Percentiles rank a stretch among this genome's conserved stretches.
Evolutionary conservation across 495 filamentous ascomycete genomes (phyloP).

Genomic region (Penicillium dipodomyicola): DNA sequence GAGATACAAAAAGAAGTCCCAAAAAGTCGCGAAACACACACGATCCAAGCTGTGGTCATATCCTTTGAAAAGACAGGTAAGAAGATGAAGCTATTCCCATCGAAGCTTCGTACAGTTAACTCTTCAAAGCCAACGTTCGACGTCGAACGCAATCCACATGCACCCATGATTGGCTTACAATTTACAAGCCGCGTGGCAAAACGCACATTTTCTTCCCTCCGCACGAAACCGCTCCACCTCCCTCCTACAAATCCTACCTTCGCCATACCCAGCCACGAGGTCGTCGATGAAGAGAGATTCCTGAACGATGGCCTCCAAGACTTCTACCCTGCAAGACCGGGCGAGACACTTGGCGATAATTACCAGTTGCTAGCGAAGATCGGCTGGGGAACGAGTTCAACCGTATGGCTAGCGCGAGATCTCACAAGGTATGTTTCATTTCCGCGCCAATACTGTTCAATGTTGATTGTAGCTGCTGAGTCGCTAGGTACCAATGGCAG

Average conservation of each 20-base stretch:
- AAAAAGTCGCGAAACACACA: too few relatives aligned
- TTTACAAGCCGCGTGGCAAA: not conserved
- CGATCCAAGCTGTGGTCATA: too few relatives aligned
- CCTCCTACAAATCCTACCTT: not conserved
- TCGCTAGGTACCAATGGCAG: not conserved
- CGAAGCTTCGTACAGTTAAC: too few relatives aligned
- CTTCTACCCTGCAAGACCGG: conserved; percentile 38
- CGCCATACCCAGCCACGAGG: conserved; percentile 13
- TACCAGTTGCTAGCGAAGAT: conserved; percentile 38
- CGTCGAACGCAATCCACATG: not conserved
- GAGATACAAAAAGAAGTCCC: too few relatives aligned
- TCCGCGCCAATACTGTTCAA: too few relatives aligned
- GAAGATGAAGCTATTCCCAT: too few relatives aligned
- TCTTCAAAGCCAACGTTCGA: too few relatives aligned
- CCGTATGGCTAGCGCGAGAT: conserved; percentile 35
- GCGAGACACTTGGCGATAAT: conserved; percentile 29
- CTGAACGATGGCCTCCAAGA: conserved; percentile 25
- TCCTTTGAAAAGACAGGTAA: too few relatives aligned
- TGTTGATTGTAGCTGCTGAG: too few relatives aligned
- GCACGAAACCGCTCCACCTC: not conserved
- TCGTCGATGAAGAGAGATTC: conserved; percentile 24
- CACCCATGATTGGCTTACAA: not conserved
- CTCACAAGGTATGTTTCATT: conserved; percentile 14
- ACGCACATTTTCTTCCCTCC: not conserved
- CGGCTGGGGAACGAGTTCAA: conserved; percentile 33